Conservation (phyloP, 306 rosid species). For the Acacia acuminata region DNA sequence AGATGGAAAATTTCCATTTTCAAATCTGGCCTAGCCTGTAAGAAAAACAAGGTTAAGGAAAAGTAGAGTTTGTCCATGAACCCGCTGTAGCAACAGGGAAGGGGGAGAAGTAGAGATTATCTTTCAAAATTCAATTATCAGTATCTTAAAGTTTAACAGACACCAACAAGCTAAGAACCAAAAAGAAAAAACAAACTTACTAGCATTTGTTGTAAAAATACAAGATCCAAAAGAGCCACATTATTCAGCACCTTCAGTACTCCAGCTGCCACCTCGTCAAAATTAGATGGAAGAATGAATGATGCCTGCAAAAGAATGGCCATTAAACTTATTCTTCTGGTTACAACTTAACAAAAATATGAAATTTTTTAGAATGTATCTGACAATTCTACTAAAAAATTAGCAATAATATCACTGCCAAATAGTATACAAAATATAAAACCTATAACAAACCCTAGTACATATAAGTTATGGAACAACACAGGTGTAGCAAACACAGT, state of each 20-base stretch:
- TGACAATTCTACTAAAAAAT: neutral
- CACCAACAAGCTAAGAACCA: conserved; percentile 12
- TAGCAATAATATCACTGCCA: neutral
- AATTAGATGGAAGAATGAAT: conserved; percentile 90
- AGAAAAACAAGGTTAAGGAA: conserved; percentile 32
- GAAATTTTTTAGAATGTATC: neutral
- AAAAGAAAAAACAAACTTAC: conserved; percentile 50
- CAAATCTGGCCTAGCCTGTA: conserved; percentile 91
- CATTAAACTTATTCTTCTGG: conserved; percentile 18
- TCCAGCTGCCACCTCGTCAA: conserved; percentile 97
- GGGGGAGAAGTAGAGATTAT: neutral
- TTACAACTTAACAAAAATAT: conserved; percentile 29
- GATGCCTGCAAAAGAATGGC: conserved; percentile 58
- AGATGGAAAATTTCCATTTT: conserved; percentile 96
- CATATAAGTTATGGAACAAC: neutral
- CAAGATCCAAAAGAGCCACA: conserved; percentile 88
- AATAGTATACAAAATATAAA: neutral
- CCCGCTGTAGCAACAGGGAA: neutral
- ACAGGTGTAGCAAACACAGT: conserved; percentile 3
- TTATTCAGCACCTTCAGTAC: conserved; percentile 95
- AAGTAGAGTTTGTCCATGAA: conserved; percentile 25
- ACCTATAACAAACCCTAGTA: neutral
- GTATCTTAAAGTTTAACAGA: conserved; percentile 19
- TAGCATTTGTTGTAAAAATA: conserved; percentile 87
- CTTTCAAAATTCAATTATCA: conserved; percentile 10